Conservation (phyloP, 1,284 basidiomycete genomes). For the Pascua guehoae region DNA sequence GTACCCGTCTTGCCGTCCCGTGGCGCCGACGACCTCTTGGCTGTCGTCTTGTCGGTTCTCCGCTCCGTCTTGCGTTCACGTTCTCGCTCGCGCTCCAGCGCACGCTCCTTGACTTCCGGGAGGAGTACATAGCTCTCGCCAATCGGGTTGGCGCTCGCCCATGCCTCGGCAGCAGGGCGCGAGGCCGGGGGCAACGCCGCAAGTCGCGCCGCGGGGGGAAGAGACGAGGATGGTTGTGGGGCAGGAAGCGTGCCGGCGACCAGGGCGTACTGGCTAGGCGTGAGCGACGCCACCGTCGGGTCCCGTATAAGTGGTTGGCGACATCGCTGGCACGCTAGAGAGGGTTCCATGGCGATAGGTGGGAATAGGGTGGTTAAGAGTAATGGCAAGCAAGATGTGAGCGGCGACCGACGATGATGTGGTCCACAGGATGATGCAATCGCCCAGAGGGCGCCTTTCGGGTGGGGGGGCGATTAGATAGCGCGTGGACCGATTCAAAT, state of each 20-base stretch:
- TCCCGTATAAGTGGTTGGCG: conserved; percentile 76
- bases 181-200: conserved; percentile 58
- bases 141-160: conserved; percentile 54
- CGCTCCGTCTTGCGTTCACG: not conserved
- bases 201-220: conserved; percentile 58
- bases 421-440: not conserved
- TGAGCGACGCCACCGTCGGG: conserved; percentile 73
- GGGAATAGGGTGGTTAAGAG: not conserved
- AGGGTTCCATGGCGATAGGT: conserved; percentile 17
- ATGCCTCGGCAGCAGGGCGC: conserved; percentile 26
- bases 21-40: not conserved
- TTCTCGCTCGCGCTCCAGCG: not conserved
- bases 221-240: conserved; percentile 21
- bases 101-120: conserved; percentile 56
- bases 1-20: not conserved
- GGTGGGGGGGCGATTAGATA: conserved; percentile 3
- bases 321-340: conserved; percentile 42
- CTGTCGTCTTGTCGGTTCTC: not conserved
- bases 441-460: no score
- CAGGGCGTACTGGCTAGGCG: conserved; percentile 79
- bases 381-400: not conserved
- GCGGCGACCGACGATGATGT: not conserved
- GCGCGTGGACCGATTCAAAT: not conserved
- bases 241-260: conserved; percentile 65
- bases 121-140: conserved; percentile 86